Conservation (phyloP, 2,329 filamentous ascomycete genomes). For the Ceratocystiopsis minuta region DNA sequence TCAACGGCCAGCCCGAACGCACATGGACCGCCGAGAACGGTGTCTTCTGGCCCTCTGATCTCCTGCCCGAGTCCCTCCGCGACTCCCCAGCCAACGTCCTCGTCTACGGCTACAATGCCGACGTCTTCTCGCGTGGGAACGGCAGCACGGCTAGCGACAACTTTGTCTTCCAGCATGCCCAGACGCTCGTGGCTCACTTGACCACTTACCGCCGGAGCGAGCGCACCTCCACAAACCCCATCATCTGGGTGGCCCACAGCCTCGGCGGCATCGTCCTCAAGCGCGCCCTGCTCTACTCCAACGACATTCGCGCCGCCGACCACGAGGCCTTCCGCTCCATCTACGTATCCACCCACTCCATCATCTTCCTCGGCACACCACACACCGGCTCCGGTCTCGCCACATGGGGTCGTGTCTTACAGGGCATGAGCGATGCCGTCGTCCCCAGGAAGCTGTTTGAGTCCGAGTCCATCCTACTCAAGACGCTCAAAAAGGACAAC, state of each 20-base stretch:
- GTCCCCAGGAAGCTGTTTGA: slow-evolving; percentile 50
- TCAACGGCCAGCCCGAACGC: slow-evolving; percentile 45
- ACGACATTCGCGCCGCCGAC: slow-evolving; percentile 38
- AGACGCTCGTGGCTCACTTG: slow-evolving; percentile 45
- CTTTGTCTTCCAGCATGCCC: slow-evolving; percentile 52
- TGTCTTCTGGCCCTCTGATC: slow-evolving; percentile 51
- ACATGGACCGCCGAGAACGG: slow-evolving; percentile 42
- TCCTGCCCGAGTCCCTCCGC: slow-evolving; percentile 43
- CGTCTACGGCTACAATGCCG: slow-evolving; percentile 60
- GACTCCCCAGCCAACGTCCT: slow-evolving; percentile 43
- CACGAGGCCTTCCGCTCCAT: slow-evolving; percentile 49
- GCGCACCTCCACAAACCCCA: slow-evolving; percentile 40
- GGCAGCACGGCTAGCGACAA: slow-evolving; percentile 39
- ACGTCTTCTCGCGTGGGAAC: slow-evolving; percentile 32
- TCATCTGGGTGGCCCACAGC: slow-evolving; percentile 61
- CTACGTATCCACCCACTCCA: slow-evolving; percentile 56
- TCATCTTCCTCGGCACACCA: slow-evolving; percentile 62
- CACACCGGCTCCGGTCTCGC: slow-evolving; percentile 53
- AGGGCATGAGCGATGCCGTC: slow-evolving; percentile 47
- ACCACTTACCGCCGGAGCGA: slow-evolving; percentile 43
- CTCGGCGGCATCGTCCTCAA: slow-evolving; percentile 58
- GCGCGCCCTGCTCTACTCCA: slow-evolving; percentile 48
- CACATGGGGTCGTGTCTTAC: slow-evolving; percentile 47
- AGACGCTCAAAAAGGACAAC: slow-evolving; percentile 54
- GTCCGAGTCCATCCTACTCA: slow-evolving; percentile 47